Conservation (phyloP, 495 filamentous ascomycete species). For the Emericellopsis terricola region DNA sequence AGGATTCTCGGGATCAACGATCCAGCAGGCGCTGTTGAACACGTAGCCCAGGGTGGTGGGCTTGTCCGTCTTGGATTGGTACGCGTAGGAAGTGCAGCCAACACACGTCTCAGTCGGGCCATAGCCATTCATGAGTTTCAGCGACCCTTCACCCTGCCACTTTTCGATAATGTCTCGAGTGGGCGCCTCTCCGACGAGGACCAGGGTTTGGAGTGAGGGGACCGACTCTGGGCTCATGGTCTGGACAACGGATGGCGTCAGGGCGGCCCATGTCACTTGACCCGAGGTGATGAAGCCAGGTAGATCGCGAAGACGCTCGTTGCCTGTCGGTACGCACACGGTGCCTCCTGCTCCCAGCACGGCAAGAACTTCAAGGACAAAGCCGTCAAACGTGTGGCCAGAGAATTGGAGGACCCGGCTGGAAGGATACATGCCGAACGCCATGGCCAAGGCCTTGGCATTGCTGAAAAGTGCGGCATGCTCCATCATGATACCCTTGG, state of each 20-base stretch:
- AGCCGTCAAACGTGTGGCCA: constrained; percentile 50
- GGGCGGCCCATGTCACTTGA: no score
- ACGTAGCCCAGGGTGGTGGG: background rate
- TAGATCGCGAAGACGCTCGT: constrained; percentile 17
- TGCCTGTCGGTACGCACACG: constrained; percentile 29
- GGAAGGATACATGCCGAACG: constrained; percentile 19
- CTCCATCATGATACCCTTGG: constrained; percentile 22
- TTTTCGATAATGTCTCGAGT: background rate
- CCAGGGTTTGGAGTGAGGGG: constrained; percentile 16
- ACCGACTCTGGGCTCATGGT: constrained; percentile 12
- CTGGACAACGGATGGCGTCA: no score
- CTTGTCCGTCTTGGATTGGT: background rate
- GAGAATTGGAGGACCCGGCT: constrained; percentile 43
- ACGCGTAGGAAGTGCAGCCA: background rate
- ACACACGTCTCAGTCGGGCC: constrained; percentile 1
- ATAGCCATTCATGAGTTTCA: constrained; percentile 4
- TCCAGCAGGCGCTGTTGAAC: constrained; percentile 17
- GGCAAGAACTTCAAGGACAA: constrained; percentile 47
- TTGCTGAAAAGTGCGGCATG: constrained; percentile 17
- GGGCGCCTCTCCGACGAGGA: constrained; percentile 7
- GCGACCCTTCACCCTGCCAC: constrained; percentile 2
- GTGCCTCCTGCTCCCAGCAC: constrained; percentile 39
- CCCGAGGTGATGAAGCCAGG: constrained; percentile 15
- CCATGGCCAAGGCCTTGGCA: constrained; percentile 14
- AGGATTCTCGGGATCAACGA: constrained; percentile 33